Evolutionary conservation across 2,329 filamentous ascomycete species (phyloP).

Genomic region (Balansia obtecta): DNA sequence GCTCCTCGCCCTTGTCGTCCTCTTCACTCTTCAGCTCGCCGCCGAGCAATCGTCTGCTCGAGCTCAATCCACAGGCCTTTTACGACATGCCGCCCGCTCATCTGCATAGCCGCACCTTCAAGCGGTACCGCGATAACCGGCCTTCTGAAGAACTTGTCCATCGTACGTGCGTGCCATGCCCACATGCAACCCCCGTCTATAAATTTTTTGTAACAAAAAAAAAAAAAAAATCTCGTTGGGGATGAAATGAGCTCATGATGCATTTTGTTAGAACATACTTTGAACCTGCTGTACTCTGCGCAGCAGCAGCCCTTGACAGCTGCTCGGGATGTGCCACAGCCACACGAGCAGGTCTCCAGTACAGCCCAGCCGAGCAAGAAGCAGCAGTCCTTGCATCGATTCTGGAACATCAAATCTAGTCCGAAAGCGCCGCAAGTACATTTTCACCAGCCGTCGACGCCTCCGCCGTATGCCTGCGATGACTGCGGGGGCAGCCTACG

Average conservation of each 20-base stretch:
- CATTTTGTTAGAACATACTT: constrained; percentile 39
- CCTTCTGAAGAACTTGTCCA: constrained; percentile 44
- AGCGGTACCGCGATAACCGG: constrained; percentile 46
- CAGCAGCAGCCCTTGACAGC: constrained; percentile 22
- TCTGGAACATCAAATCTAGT: constrained; percentile 41
- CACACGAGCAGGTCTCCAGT: constrained; percentile 6
- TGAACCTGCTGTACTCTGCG: constrained; percentile 45
- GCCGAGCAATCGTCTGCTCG: constrained; percentile 17
- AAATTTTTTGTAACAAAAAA: no score
- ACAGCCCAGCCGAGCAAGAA: constrained; percentile 6
- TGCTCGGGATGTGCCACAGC: constrained; percentile 11
- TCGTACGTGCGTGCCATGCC: constrained; percentile 28
- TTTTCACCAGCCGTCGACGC: constrained; percentile 2
- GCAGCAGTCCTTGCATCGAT: constrained; percentile 46
- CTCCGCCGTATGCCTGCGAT: constrained; percentile 31
- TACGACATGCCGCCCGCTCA: constrained; percentile 23
- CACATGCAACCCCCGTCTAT: not conserved
- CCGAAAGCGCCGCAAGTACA: constrained; percentile 2
- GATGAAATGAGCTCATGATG: not conserved
- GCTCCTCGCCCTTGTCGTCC: constrained; percentile 30
- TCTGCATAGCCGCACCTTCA: constrained; percentile 45
- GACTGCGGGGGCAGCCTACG: constrained; percentile 33
- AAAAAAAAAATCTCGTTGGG: not conserved
- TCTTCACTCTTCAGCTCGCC: constrained; percentile 23
- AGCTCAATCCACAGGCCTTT: constrained; percentile 17